These are phyloP conservation scores for Golubevia sp. DNA, from an alignment of 1,284 basidiomycete species.

Conservation along the genomic window DNA sequence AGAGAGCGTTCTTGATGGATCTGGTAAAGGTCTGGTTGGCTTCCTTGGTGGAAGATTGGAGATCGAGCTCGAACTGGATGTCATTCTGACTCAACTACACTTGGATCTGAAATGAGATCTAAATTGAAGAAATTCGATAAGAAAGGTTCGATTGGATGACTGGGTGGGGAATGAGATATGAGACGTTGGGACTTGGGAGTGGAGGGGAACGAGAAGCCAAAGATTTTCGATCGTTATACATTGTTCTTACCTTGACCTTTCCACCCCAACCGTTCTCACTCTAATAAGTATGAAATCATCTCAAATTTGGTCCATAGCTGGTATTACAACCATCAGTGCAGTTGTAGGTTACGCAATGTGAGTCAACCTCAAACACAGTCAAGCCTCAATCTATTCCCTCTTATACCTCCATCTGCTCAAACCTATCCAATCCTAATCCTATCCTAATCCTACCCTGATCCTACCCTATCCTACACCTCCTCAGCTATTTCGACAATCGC, in stretches of 20 bases:
- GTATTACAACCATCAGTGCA: neutral
- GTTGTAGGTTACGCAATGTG: neutral
- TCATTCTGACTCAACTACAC: neutral
- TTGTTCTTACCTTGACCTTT: neutral
- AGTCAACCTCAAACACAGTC: neutral
- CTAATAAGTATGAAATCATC: too few relatives aligned
- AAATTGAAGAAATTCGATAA: too few relatives aligned
- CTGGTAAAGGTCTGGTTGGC: neutral
- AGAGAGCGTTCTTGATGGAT: neutral
- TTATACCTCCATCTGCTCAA: neutral
- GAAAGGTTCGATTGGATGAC: neutral
- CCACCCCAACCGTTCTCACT: too few relatives aligned
- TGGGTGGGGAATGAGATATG: neutral
- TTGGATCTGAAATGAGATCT: too few relatives aligned
- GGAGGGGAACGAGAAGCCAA: neutral
- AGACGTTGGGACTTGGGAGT: neutral
- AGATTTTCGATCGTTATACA: too few relatives aligned
- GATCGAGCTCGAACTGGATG: neutral
- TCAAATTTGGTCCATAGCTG: neutral
- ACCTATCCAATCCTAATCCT: neutral
- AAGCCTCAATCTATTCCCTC: neutral
- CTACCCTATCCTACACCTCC: constrained; percentile 71
- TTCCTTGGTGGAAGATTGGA: neutral
- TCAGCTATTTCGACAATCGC: constrained; percentile 91
- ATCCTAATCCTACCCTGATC: constrained; percentile 12